Evolutionary conservation across 78 protist genomes (phyloP), one percentile per base, ranked within the genome.

Genomic region (Creolimax fragrantissima): DNA sequence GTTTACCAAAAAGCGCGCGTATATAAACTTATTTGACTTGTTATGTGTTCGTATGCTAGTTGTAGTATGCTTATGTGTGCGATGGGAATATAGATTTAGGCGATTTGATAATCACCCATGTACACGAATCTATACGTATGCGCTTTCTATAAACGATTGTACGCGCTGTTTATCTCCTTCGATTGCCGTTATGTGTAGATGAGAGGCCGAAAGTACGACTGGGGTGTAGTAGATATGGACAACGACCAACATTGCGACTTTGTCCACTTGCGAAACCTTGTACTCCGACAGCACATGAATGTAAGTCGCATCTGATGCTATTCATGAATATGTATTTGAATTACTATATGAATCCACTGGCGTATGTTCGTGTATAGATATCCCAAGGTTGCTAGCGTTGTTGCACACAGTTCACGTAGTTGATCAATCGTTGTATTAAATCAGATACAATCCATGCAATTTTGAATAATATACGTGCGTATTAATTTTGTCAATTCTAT

Each of bases 171-270:
- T n/a, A n/a, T n/a, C n/a, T n/a, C n/a, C n/a, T n/a, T n/a, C n/a
- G n/a, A n/a, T n/a, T n/a, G n/a, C n/a, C n/a, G n/a, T n/a, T n/a
- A n/a, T 6, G 7, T 83, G 41, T 32, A 36, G 58, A 45, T 86
- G 41, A 43, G 42, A 35, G 90, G 90, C 4, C 90, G 90, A 6
- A 32, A 86, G 41, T 86, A 86, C 90, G 58, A 24, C 4, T 86
- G 90, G 90, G 90, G 90, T 32, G 41, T 42, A 45, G 90, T 86
- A 37, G 44, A 42, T 7, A 86, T 86, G 58, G 90, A 86, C n/a
- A 42, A 86, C 44, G 90, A 86, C n/a, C 7, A 35, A 17, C 44
- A 42, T 41, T 42, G 44, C 17, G 90, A 86, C 90, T 86, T 86
- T 11, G 11, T 41, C 58, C 42, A 35, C 4, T 45, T 86, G 44